Conservation (phyloP, 163 green algal genomes). For the Prototheca wickerhamii region DNA sequence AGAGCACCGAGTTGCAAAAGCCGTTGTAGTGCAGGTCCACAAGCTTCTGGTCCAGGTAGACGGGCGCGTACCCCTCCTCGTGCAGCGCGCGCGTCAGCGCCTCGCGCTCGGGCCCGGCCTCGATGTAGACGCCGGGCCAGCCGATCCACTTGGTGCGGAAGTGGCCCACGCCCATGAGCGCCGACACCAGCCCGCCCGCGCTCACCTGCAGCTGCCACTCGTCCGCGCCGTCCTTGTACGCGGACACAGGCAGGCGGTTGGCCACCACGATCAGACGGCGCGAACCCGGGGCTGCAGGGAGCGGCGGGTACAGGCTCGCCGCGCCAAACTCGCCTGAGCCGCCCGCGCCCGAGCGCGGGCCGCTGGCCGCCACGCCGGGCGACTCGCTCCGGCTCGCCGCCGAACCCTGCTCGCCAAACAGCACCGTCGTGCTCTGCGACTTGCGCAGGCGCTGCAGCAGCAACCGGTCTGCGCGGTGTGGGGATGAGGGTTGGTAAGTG, state of each 20-base stretch:
- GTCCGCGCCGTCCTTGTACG: slow-evolving; percentile 52
- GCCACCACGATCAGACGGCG: slow-evolving; percentile 83
- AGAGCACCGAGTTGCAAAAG: slow-evolving; percentile 97
- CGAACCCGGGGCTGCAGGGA: neutral
- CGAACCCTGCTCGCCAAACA: slow-evolving; percentile 40
- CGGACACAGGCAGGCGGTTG: slow-evolving; percentile 90
- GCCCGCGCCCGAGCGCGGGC: neutral
- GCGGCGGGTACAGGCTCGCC: neutral
- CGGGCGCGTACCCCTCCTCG: slow-evolving; percentile 69
- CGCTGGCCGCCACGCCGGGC: neutral
- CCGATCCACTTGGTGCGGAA: slow-evolving; percentile 90
- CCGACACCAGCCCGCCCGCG: slow-evolving; percentile 86
- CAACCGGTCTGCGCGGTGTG: slow-evolving; percentile 34
- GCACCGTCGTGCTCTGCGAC: slow-evolving; percentile 43
- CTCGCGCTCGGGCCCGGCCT: slow-evolving; percentile 60
- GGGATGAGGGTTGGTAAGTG: neutral
- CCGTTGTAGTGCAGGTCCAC: slow-evolving; percentile 63
- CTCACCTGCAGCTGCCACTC: slow-evolving; percentile 81
- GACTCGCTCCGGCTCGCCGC: slow-evolving; percentile 4
- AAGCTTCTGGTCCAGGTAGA: slow-evolving; percentile 80
- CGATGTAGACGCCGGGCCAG: slow-evolving; percentile 85
- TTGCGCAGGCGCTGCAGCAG: slow-evolving; percentile 52
- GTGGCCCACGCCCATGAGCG: slow-evolving; percentile 84
- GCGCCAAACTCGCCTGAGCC: neutral
- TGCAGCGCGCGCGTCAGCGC: slow-evolving; percentile 51